A percentile compares a stretch with the other conserved stretches of the same genome.
Evolutionary conservation across 768 basidiomycete species (phyloP).

Genomic region (Grammothele lineata): DNA sequence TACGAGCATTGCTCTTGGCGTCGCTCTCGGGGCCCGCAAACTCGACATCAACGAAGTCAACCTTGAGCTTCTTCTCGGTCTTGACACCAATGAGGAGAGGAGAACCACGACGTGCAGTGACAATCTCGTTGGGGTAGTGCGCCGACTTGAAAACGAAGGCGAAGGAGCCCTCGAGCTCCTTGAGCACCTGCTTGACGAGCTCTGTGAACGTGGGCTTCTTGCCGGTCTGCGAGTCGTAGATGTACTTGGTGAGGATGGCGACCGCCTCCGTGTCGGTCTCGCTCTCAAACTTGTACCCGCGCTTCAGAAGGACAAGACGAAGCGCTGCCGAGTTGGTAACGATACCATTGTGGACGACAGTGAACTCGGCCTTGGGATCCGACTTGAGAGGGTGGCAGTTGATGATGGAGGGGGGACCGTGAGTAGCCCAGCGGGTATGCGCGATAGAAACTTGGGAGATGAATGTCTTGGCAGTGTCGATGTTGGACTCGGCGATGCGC

Average conservation of each 20-base stretch:
- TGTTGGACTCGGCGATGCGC: slow-evolving; percentile 66
- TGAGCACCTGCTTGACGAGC: slow-evolving; percentile 91
- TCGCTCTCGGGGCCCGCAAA: slow-evolving; percentile 66
- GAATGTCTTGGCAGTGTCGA: slow-evolving; percentile 75
- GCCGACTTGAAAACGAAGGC: slow-evolving; percentile 98
- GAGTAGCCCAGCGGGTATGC: slow-evolving; percentile 99
- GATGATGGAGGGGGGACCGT: slow-evolving; percentile 79
- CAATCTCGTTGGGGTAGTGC: slow-evolving; percentile 95
- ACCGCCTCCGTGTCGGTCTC: slow-evolving; percentile 99
- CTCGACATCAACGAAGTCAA: slow-evolving; percentile 99
- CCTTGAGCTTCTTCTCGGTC: slow-evolving; percentile 99
- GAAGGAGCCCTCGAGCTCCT: slow-evolving; percentile 98
- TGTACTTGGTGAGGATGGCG: slow-evolving; percentile 92
- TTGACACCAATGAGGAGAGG: slow-evolving; percentile 97
- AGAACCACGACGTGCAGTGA: slow-evolving; percentile 94
- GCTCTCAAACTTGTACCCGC: slow-evolving; percentile 89
- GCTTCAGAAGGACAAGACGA: slow-evolving; percentile 88
- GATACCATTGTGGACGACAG: slow-evolving; percentile 97
- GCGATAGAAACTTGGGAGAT: slow-evolving; percentile 93
- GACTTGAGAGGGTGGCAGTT: slow-evolving; percentile 97
- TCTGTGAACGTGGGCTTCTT: slow-evolving; percentile 86
- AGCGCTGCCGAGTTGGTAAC: slow-evolving; percentile 93
- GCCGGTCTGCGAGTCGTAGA: slow-evolving; percentile 89
- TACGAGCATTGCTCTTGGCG: slow-evolving; percentile 39
- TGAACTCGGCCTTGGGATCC: slow-evolving; percentile 78